phyloP scores from a whole-genome alignment of 371 early-diverging fungal genomes.

The Mucor piriformis region DNA sequence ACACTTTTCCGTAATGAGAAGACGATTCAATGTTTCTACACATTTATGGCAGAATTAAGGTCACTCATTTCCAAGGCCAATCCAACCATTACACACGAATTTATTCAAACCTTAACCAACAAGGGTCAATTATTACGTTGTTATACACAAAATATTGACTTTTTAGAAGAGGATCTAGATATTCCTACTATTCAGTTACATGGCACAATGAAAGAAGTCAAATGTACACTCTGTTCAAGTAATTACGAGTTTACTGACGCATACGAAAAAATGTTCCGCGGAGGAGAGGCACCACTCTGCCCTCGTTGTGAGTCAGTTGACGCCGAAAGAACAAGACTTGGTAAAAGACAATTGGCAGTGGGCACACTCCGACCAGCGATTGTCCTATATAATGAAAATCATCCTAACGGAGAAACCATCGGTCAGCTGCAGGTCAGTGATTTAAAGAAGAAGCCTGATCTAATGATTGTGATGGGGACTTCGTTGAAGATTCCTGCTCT shows the following conservation, averaged over 20 bases:
- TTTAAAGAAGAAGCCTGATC: conserved; percentile 76
- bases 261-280: conserved; percentile 58
- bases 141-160: conserved; percentile 98
- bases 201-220: conserved; percentile 84
- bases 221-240: conserved; percentile 82
- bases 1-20: conserved; percentile 77
- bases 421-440: conserved; percentile 70
- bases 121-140: conserved; percentile 80
- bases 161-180: conserved; percentile 79
- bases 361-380: conserved; percentile 95
- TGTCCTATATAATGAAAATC: conserved; percentile 97
- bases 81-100: conserved; percentile 88
- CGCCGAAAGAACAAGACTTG: conserved; percentile 60
- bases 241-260: conserved; percentile 62
- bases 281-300: conserved; percentile 78
- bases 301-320: conserved; percentile 71
- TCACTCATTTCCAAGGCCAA: conserved; percentile 68
- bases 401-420: conserved; percentile 88
- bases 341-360: conserved; percentile 75
- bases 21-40: conserved; percentile 85
- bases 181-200: conserved; percentile 88
- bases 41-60: conserved; percentile 94
- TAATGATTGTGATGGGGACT: conserved; percentile 98
- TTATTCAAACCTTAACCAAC: conserved; percentile 77
- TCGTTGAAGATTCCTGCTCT: conserved; percentile 95